Evolutionary conservation across 495 filamentous ascomycete species (phyloP).

Genomic region (Pyrenula massariospora): DNA sequence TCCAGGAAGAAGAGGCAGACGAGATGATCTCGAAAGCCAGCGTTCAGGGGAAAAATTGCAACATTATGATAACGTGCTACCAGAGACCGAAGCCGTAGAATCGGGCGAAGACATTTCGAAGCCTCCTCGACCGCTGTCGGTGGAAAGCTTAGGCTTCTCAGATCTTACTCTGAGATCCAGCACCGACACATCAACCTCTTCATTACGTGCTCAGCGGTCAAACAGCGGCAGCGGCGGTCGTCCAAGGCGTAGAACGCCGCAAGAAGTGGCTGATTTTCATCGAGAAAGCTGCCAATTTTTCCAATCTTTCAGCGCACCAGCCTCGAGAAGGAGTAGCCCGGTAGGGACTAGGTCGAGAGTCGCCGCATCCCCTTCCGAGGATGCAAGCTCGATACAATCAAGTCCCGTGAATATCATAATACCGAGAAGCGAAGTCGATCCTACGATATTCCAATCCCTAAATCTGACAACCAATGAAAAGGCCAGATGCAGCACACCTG

Average conservation of each 20-base stretch:
- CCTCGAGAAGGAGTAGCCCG: background rate
- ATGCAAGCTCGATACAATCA: background rate
- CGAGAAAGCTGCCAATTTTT: background rate
- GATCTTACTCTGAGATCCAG: background rate
- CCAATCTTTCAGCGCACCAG: background rate
- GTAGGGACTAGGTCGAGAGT: background rate
- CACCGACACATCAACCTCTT: background rate
- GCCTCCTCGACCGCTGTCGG: background rate
- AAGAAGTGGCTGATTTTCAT: background rate
- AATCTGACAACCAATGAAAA: background rate
- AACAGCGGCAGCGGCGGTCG: background rate
- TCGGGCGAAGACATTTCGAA: background rate
- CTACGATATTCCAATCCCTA: background rate
- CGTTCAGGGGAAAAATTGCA: background rate
- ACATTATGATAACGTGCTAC: background rate
- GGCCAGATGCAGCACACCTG: background rate
- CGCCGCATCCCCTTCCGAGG: background rate
- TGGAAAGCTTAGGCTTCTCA: background rate
- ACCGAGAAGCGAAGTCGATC: background rate
- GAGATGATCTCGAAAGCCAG: background rate
- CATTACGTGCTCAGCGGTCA: background rate
- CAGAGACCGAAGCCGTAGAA: background rate
- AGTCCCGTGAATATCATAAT: background rate
- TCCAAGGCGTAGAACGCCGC: background rate
- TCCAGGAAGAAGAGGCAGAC: background rate